Percentiles rank a stretch among this genome's conserved stretches.
Conservation (phyloP, 1,139 yeast genomes). For the Yamadazyma dushanensis region DNA sequence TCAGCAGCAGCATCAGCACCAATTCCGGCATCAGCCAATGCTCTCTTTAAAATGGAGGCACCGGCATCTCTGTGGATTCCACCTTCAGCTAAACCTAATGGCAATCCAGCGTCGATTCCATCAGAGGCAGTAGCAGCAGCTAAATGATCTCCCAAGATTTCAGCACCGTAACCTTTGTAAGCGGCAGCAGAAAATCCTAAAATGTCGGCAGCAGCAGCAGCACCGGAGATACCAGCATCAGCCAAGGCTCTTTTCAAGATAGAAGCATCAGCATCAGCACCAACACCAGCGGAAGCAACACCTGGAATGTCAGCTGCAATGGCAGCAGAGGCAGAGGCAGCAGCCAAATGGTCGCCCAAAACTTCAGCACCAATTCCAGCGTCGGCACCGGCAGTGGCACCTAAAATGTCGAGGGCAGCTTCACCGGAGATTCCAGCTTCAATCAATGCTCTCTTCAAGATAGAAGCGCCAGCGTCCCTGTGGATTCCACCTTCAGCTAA, state of each 20-base stretch:
- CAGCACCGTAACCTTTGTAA: slow-evolving; percentile 13
- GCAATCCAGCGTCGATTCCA: slow-evolving; percentile 12
- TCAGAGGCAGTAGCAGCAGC: slow-evolving; percentile 15
- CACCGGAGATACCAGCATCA: slow-evolving; percentile 14
- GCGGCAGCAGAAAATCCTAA: slow-evolving; percentile 13
- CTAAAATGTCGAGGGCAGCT: slow-evolving; percentile 13
- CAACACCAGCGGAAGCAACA: slow-evolving; percentile 9
- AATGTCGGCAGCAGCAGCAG: slow-evolving; percentile 8
- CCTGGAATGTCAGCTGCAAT: slow-evolving; percentile 11
- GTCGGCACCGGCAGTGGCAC: slow-evolving; percentile 10
- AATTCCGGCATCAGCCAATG: slow-evolving; percentile 13
- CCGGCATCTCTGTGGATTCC: slow-evolving; percentile 13
- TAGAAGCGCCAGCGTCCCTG: slow-evolving; percentile 12
- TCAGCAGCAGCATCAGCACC: slow-evolving; percentile 10
- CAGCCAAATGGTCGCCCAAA: slow-evolving; percentile 14
- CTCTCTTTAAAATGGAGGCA: slow-evolving; percentile 13
- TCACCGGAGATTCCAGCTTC: slow-evolving; percentile 17
- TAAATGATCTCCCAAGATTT: slow-evolving; percentile 14
- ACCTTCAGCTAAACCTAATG: slow-evolving; percentile 10
- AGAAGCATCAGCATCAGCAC: slow-evolving; percentile 10
- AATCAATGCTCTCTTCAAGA: slow-evolving; percentile 14
- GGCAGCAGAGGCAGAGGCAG: slow-evolving; percentile 11
- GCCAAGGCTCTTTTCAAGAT: slow-evolving; percentile 13
- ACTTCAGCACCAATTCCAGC: slow-evolving; percentile 12
- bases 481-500: slow-evolving; percentile 11